Conservation (phyloP, 2,329 filamentous ascomycete genomes). For the Fusarium tuaranense region DNA sequence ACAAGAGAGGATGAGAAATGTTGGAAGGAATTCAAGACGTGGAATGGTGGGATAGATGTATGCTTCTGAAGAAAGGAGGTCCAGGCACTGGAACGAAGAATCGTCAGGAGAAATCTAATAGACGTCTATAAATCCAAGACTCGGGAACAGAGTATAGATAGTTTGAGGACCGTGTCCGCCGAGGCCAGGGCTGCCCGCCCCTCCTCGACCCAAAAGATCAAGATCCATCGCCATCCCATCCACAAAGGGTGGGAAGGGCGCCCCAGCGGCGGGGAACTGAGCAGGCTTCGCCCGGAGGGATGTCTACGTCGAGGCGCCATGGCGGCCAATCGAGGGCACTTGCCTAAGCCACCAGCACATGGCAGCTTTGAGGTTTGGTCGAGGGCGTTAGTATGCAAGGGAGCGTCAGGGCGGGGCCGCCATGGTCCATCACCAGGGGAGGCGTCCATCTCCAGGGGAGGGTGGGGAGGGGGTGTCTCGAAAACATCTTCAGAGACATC, state of each 20-base stretch:
- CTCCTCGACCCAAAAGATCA: slow-evolving; percentile 49
- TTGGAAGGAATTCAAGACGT: slow-evolving; percentile 58
- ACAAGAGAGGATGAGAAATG: slow-evolving; percentile 56
- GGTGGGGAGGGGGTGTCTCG: slow-evolving; percentile 37
- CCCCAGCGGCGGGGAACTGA: slow-evolving; percentile 41
- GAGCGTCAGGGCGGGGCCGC: slow-evolving; percentile 48
- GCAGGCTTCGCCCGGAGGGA: slow-evolving; percentile 44
- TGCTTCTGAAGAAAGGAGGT: slow-evolving; percentile 49
- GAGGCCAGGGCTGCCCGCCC: slow-evolving; percentile 48
- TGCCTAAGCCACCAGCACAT: slow-evolving; percentile 49
- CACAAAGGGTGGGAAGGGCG: slow-evolving; percentile 44
- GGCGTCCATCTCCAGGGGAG: slow-evolving; percentile 40
- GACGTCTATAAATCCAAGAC: slow-evolving; percentile 55
- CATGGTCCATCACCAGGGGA: slow-evolving; percentile 41
- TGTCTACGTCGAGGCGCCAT: slow-evolving; percentile 40
- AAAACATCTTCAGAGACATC: slow-evolving; percentile 32
- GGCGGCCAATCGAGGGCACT: slow-evolving; percentile 46
- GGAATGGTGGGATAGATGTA: slow-evolving; percentile 59
- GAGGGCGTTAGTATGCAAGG: slow-evolving; percentile 53
- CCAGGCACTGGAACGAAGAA: slow-evolving; percentile 53
- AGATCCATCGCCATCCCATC: slow-evolving; percentile 49
- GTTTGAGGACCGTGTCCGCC: slow-evolving; percentile 49
- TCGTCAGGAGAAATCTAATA: slow-evolving; percentile 47
- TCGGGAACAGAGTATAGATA: slow-evolving; percentile 47
- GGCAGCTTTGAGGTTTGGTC: slow-evolving; percentile 49